Evolutionary conservation across 2,329 filamentous ascomycete genomes (phyloP).

Genomic region (Knoxdaviesia capensis): DNA sequence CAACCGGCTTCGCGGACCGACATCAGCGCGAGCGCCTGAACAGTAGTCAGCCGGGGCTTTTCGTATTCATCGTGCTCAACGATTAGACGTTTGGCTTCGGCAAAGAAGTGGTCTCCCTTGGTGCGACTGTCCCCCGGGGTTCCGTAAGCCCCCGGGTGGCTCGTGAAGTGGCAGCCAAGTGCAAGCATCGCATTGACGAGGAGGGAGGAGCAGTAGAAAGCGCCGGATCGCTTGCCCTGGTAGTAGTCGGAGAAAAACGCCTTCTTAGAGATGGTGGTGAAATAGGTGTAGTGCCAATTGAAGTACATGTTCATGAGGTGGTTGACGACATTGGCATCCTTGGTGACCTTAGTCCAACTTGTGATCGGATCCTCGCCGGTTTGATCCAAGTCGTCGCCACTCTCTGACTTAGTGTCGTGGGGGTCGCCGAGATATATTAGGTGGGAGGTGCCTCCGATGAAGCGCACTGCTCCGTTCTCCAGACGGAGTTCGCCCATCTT

Average conservation of each 20-base stretch:
- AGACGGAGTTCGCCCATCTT: constrained; percentile 86
- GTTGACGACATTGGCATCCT: constrained; percentile 56
- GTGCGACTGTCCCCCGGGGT: constrained; percentile 58
- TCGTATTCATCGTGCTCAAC: constrained; percentile 87
- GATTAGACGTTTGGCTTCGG: constrained; percentile 75
- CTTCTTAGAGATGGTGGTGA: constrained; percentile 71
- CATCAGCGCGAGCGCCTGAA: constrained; percentile 88
- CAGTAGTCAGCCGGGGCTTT: constrained; percentile 68
- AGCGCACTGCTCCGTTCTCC: constrained; percentile 72
- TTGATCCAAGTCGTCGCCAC: constrained; percentile 22
- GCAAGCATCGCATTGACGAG: constrained; percentile 89
- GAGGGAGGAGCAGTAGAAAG: constrained; percentile 66
- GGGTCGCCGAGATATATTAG: constrained; percentile 56
- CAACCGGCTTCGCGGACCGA: constrained; percentile 91
- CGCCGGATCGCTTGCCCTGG: constrained; percentile 42
- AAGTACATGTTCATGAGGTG: constrained; percentile 97
- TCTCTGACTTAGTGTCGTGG: constrained; percentile 17
- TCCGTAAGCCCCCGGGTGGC: constrained; percentile 49
- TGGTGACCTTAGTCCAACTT: constrained; percentile 76
- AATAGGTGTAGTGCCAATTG: constrained; percentile 93
- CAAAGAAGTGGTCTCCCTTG: constrained; percentile 90
- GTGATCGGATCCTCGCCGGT: constrained; percentile 48
- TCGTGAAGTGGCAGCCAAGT: constrained; percentile 83
- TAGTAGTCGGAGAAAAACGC: constrained; percentile 77
- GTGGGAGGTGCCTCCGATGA: constrained; percentile 87